Evolutionary conservation across 1,284 basidiomycete genomes (phyloP).

Genomic region (Phylloboletellus chloephorus): DNA sequence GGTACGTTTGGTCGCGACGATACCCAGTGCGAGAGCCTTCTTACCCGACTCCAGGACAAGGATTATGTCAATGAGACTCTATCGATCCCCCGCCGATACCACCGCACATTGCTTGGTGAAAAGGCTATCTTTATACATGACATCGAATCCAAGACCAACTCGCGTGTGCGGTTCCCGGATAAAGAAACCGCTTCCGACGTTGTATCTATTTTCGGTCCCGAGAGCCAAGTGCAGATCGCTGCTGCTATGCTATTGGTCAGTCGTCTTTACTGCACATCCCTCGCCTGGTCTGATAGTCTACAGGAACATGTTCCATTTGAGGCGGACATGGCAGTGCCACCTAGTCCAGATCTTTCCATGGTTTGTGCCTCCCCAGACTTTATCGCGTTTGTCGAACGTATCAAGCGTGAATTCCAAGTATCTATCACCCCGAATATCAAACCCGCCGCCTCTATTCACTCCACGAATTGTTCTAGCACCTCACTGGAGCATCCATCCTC

Average conservation of each 20-base stretch:
- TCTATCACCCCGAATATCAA: conserved; percentile 77
- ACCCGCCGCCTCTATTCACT: conserved; percentile 34
- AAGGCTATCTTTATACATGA: conserved; percentile 97
- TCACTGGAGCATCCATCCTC: conserved; percentile 25
- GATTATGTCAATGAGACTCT: conserved; percentile 94
- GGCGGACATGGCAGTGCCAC: conserved; percentile 89
- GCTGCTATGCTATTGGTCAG: conserved; percentile 89
- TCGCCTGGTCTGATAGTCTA: conserved; percentile 14
- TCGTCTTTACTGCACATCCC: conserved; percentile 10
- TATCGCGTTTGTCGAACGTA: conserved; percentile 73
- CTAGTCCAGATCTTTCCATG: conserved; percentile 71
- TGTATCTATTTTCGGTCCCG: conserved; percentile 92
- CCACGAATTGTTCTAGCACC: conserved; percentile 29
- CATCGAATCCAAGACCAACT: conserved; percentile 96
- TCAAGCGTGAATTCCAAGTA: conserved; percentile 93
- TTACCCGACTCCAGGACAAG: conserved; percentile 64
- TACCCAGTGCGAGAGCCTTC: neutral
- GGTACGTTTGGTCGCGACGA: conserved; percentile 39
- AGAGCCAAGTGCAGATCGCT: conserved; percentile 94
- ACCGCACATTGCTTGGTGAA: conserved; percentile 91
- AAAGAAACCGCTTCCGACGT: conserved; percentile 91
- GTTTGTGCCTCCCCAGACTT: conserved; percentile 80
- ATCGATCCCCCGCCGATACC: conserved; percentile 89
- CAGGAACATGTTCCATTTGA: conserved; percentile 97
- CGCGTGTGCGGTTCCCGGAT: conserved; percentile 90